Conservation (phyloP, 1,139 yeast genomes). For the Blastobotrys ciferrii region DNA sequence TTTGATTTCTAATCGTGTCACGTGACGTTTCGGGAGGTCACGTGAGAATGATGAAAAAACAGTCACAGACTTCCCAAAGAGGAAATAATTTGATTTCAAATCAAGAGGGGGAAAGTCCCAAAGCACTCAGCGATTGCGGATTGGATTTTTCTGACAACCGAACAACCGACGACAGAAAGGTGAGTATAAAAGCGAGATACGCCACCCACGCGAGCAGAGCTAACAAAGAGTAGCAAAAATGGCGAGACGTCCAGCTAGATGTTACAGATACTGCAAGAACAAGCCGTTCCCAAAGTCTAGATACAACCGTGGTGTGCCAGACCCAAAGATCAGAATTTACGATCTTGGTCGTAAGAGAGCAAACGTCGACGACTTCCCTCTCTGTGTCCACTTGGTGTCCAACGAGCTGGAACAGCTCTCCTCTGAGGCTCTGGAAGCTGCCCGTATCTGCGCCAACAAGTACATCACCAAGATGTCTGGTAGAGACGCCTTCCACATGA, state of each 20-base stretch:
- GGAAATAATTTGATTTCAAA: neutral
- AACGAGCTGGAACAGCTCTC: constrained; percentile 99
- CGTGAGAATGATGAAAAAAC: neutral
- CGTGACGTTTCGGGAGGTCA: too few species aligned
- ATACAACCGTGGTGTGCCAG: constrained; percentile 99
- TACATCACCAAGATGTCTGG: constrained; percentile 97
- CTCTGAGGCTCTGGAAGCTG: constrained; percentile 99
- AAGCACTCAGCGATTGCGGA: neutral
- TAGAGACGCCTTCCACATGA: constrained; percentile 99
- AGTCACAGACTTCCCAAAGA: neutral
- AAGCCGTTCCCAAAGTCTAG: constrained; percentile 99
- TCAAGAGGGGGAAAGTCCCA: neutral
- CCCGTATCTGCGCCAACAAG: constrained; percentile 99
- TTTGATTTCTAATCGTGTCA: neutral
- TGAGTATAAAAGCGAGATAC: neutral
- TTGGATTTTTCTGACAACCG: neutral
- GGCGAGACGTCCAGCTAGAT: constrained; percentile 99
- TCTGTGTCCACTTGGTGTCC: constrained; percentile 98
- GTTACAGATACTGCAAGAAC: constrained; percentile 99
- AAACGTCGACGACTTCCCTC: constrained; percentile 98
- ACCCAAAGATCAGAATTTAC: constrained; percentile 97
- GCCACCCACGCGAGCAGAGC: too few species aligned
- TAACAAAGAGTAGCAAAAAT: constrained; percentile 51
- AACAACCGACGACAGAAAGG: constrained; percentile 7
- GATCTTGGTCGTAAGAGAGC: constrained; percentile 99